These are phyloP conservation scores for Lepraria neglecta DNA, from an alignment of 495 filamentous ascomycete species.

Conservation along the genomic window DNA sequence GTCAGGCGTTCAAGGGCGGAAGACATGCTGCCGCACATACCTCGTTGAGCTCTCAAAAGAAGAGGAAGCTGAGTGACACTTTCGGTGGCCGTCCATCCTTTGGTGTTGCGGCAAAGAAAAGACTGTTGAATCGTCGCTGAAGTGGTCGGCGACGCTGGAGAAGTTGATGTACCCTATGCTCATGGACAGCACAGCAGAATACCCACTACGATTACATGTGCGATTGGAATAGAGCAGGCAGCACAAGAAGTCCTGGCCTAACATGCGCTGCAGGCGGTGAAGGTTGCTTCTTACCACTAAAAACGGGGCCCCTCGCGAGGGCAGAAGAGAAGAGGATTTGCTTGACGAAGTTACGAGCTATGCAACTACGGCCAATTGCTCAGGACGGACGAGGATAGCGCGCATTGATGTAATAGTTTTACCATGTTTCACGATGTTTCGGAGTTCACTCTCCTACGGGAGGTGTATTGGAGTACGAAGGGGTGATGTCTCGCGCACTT, in stretches of 20 bases:
- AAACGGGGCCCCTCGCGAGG: background rate
- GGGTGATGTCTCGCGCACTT: constrained; percentile 11
- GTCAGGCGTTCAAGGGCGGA: constrained; percentile 43
- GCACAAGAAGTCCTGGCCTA: background rate
- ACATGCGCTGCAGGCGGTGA: background rate
- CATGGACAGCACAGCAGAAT: background rate
- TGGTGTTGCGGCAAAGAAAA: constrained; percentile 11
- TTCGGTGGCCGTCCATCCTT: constrained; percentile 10
- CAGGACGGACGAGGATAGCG: constrained; percentile 1
- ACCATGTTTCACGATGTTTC: constrained; percentile 5
- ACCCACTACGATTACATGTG: background rate
- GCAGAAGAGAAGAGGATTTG: background rate
- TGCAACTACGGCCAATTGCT: constrained; percentile 19
- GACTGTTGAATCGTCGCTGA: constrained; percentile 14
- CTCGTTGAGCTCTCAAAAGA: constrained; percentile 48
- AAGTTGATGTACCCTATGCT: background rate
- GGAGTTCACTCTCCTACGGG: background rate
- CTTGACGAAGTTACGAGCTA: constrained; percentile 17
- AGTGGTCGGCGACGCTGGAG: background rate
- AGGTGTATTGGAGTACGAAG: constrained; percentile 7
- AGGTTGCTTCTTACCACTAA: background rate
- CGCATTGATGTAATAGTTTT: constrained; percentile 9
- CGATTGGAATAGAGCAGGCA: background rate
- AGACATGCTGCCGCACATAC: constrained; percentile 49
- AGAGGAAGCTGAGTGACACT: constrained; percentile 35